These are phyloP conservation scores for Trametes sanguinea DNA, from an alignment of 768 basidiomycete genomes.

Conservation along the genomic window DNA sequence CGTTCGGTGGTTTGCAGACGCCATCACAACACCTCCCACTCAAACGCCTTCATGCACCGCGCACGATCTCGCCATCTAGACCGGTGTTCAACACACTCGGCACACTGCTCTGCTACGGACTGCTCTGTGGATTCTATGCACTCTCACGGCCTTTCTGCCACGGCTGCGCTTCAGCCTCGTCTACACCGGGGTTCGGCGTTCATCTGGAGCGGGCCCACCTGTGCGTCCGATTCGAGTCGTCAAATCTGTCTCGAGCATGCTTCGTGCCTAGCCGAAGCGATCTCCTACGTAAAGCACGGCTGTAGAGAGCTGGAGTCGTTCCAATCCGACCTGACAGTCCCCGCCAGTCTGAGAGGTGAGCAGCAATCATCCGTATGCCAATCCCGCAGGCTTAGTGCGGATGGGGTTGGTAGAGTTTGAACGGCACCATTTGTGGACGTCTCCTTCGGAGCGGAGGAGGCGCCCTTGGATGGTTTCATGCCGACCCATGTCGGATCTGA, in stretches of 20 bases:
- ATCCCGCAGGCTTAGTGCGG: too few relatives aligned
- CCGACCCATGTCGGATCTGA: too few relatives aligned
- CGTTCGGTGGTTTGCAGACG: background rate
- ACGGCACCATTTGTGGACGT: too few relatives aligned
- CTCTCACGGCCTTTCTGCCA: background rate
- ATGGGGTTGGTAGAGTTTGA: too few relatives aligned
- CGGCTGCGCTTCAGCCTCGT: background rate
- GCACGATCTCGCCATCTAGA: background rate
- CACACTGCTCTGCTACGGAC: background rate
- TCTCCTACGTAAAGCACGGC: too few relatives aligned
- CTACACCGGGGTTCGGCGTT: background rate
- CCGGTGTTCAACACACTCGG: background rate
- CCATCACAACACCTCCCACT: background rate
- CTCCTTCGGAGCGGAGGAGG: too few relatives aligned
- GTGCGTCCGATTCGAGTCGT: background rate
- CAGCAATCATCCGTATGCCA: too few relatives aligned
- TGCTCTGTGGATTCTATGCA: background rate
- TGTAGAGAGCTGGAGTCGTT: too few relatives aligned
- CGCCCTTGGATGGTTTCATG: too few relatives aligned
- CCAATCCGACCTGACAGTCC: too few relatives aligned
- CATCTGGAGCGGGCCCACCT: background rate
- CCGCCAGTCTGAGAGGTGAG: too few relatives aligned
- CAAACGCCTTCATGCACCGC: too few relatives aligned
- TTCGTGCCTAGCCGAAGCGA: background rate
- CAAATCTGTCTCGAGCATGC: background rate